These are phyloP conservation scores for Collybia sp. DNA, from an alignment of 768 basidiomycete genomes.

Conservation along the genomic window DNA sequence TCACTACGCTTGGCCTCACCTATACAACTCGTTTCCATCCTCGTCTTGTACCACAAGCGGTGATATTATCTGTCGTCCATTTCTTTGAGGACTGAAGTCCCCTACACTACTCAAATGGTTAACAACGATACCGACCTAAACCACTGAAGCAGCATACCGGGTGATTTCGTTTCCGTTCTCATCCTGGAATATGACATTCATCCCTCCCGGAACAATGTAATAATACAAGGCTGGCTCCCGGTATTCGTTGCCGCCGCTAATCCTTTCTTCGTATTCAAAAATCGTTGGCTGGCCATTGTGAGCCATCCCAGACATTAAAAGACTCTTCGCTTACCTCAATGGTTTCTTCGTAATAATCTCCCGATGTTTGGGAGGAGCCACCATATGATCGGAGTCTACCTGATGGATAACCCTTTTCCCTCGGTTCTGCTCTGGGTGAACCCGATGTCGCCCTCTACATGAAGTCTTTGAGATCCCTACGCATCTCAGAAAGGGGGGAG, in stretches of 20 bases:
- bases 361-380: no score
- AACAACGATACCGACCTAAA: neutral
- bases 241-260: slow-evolving; percentile 12
- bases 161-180: slow-evolving; percentile 59
- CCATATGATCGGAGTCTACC: no score
- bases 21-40: slow-evolving; percentile 52
- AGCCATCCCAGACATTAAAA: neutral
- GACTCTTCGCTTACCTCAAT: slow-evolving; percentile 9
- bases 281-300: slow-evolving; percentile 10
- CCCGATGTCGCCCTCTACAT: no score
- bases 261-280: slow-evolving; percentile 19
- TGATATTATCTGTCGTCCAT: slow-evolving; percentile 5
- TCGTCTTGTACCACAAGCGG: slow-evolving; percentile 59
- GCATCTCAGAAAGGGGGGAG: neutral
- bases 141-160: slow-evolving; percentile 33
- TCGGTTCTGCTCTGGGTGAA: neutral
- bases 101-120: slow-evolving; percentile 36
- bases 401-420: neutral
- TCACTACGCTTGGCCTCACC: slow-evolving; percentile 23
- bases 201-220: slow-evolving; percentile 64
- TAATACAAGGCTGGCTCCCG: slow-evolving; percentile 26
- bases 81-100: slow-evolving; percentile 31
- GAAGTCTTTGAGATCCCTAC: neutral
- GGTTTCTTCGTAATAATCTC: slow-evolving; percentile 5
- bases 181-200: slow-evolving; percentile 66